Evolutionary conservation across 1,284 basidiomycete species (phyloP).

Genomic region (Pulveroboletus sp.): DNA sequence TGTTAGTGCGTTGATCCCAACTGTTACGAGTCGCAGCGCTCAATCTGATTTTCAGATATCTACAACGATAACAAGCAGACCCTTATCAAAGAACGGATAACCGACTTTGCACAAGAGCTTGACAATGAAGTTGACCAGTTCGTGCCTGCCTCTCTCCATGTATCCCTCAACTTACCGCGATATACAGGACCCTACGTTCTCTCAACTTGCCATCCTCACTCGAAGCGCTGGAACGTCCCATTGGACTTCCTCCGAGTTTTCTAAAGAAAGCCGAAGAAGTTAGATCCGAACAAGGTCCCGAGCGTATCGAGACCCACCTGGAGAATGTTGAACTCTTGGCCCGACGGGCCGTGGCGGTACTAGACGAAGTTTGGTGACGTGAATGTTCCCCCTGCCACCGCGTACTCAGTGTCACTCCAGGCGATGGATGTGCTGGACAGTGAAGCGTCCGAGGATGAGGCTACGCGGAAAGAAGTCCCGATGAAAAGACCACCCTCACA

Average conservation of each 20-base stretch:
- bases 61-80: conserved; percentile 84
- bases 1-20: conserved; percentile 62
- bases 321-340: conserved; percentile 75
- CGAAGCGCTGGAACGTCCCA: conserved; percentile 85
- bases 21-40: not conserved
- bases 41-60: conserved; percentile 55
- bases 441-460: conserved; percentile 88
- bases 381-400: not conserved
- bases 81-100: conserved; percentile 71
- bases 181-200: conserved; percentile 61
- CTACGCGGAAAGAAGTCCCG: conserved; percentile 50
- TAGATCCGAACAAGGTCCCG: conserved; percentile 73
- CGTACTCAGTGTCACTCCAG: conserved; percentile 42
- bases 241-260: conserved; percentile 87
- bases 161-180: conserved; percentile 2
- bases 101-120: conserved; percentile 62
- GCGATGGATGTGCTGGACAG: conserved; percentile 86
- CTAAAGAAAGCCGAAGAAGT: conserved; percentile 88
- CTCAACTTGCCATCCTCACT: conserved; percentile 85
- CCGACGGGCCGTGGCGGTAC: conserved; percentile 57
- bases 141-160: conserved; percentile 26
- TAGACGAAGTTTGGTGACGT: conserved; percentile 68
- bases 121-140: conserved; percentile 68
- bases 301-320: conserved; percentile 70
- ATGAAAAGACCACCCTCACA: conserved; percentile 67